Evolutionary conservation across 2,329 filamentous ascomycete genomes (phyloP), one percentile per base, ranked within the genome.

Genomic region (Hymenoscyphus linearis): DNA sequence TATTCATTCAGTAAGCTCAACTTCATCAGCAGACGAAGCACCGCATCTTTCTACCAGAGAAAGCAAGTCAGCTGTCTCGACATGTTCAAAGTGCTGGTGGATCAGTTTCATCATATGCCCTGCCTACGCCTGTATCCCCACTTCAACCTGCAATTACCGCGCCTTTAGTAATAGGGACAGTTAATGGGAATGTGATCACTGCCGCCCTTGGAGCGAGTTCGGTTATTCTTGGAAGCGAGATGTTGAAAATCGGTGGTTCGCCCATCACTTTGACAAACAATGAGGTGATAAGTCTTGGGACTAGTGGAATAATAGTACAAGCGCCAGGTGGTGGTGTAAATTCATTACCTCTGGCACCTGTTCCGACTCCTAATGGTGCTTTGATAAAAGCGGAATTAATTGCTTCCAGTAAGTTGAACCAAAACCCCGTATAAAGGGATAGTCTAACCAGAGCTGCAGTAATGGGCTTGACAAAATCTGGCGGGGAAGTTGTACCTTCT

Each of bases 271-370:
- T 63, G 5, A 22, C 59, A 22, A 36, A 47, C 10, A 31, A 55
- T 7, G 55, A 63, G 31, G 61, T 63, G 4, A 27, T 60, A 4
- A 63, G 58, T 47, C 34, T 63, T 25, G 59, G 59, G 9, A 16
- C 61, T 13, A 59, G 34, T 47, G 61, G 61, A 13, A n/a, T 63
- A 18, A 16, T 63, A 31, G 44, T 61, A 14, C 59, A 60, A 36
- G 35, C n/a, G 12, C 59, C 61, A 14, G 61, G 58, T 22, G 61
- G 61, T 6, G 50, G 52, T 12, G 55, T 63, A 4, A 56, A 37
- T n/a, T 61, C 61, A n/a, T 13, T 62, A 4, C 18, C 61, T n/a
- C 31, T 62, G 25, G 5, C 40, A 47, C 18, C 40, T 10, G 40
- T 47, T 10, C 12, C 40, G 6, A 18, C 7, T 47, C 22, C 40